Percentiles rank a stretch among this genome's conserved stretches.
Evolutionary conservation across 176 grass and related monocot genomes (phyloP).

Genomic region (Echinochloa phyllopogon): DNA sequence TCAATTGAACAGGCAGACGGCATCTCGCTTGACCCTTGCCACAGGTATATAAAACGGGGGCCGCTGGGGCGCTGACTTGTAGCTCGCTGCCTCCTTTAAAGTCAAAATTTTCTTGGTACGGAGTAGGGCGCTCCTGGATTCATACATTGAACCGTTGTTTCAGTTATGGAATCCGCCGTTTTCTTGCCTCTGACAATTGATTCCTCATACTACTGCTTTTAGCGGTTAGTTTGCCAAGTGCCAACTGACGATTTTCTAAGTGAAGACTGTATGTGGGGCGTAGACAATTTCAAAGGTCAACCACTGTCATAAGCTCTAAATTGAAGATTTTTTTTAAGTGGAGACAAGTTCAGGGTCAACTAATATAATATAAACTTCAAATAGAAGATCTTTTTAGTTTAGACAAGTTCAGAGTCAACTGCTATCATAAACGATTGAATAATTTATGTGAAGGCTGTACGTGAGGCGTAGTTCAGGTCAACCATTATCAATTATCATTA

Average conservation of each 20-base stretch:
- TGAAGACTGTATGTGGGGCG: neutral
- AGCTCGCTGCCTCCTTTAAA: no score
- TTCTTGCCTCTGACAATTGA: neutral
- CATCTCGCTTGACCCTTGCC: neutral
- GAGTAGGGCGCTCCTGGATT: no score
- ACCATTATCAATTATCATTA: no score
- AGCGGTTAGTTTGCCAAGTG: no score
- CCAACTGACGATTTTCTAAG: no score
- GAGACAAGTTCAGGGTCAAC: neutral
- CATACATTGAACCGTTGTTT: neutral
- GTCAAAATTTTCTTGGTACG: no score
- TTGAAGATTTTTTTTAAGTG: neutral
- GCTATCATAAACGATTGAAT: neutral
- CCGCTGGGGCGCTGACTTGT: neutral
- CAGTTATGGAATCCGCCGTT: neutral
- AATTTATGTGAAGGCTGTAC: neutral
- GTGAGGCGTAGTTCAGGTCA: no score
- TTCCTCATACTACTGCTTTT: no score
- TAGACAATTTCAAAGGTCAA: neutral
- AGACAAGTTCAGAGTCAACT: neutral
- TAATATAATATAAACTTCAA: neutral
- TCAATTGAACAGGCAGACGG: neutral
- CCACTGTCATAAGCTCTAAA: neutral
- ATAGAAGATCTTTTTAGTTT: neutral
- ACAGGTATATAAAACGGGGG: no score